Evolutionary conservation across 108 stramenopile species (phyloP).

Genomic region (Fistulifera solaris): DNA sequence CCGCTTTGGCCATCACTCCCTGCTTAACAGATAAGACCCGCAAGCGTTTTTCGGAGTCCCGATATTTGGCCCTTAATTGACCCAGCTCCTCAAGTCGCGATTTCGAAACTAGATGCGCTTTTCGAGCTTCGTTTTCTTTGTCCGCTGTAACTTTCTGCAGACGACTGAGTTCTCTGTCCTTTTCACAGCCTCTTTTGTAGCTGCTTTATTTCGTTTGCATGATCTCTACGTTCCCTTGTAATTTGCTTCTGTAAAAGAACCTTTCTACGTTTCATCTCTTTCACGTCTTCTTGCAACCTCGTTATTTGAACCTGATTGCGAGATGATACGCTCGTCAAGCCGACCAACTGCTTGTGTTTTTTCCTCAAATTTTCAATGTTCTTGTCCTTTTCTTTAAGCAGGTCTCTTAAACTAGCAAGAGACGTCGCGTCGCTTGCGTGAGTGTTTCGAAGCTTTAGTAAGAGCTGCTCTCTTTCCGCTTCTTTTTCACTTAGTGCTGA

Average conservation of each 20-base stretch:
- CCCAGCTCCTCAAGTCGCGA: constrained; percentile 27
- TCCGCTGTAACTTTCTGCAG: constrained; percentile 17
- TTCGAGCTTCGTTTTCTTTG: constrained; percentile 36
- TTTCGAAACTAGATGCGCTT: constrained; percentile 58
- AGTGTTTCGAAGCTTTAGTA: constrained; percentile 22
- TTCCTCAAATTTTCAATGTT: constrained; percentile 34
- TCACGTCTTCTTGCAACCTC: constrained; percentile 25
- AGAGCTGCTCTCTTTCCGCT: constrained; percentile 27
- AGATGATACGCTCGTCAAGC: constrained; percentile 37
- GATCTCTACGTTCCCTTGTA: constrained; percentile 21
- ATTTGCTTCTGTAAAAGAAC: constrained; percentile 43
- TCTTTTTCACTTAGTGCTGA: constrained; percentile 24
- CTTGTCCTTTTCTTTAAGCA: constrained; percentile 31
- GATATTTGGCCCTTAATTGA: constrained; percentile 49
- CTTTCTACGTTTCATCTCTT: constrained; percentile 40
- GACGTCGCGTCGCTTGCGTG: not conserved
- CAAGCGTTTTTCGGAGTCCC: constrained; percentile 52
- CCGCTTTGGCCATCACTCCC: constrained; percentile 56
- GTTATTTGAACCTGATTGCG: constrained; percentile 36
- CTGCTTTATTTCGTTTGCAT: constrained; percentile 28
- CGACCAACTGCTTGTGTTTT: constrained; percentile 28
- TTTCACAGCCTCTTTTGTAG: constrained; percentile 44
- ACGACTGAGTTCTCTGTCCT: constrained; percentile 34
- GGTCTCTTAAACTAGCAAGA: constrained; percentile 14
- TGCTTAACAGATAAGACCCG: constrained; percentile 44